Evolutionary conservation across 225 moss, liverwort and hornwort genomes (phyloP), one percentile per base, ranked within the genome.

Genomic region (Asterella californica): DNA sequence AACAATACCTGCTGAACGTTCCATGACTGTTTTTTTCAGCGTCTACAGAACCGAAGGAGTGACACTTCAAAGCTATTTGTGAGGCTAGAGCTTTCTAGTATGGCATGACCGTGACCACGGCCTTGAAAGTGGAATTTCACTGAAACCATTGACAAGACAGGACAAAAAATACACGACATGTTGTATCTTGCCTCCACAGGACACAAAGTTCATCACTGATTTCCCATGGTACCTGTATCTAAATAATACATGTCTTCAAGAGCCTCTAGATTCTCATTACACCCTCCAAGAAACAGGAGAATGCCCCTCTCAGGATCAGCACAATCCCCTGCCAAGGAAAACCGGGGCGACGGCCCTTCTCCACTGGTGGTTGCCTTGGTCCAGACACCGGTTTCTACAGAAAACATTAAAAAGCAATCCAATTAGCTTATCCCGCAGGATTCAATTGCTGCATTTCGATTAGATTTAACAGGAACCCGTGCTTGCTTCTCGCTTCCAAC

Each of bases 201-300:
- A 48, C 48, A 48, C 48, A 52, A 52, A 52, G 52, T 17, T 17
- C 5, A 52, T 10, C 10, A 29, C 73, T 47, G 45, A 50, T 49
- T 15, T 29, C 36, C 12, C 10, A 66, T 12, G 34, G 29, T 91
- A 95, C 95, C 91, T 89, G 94, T 91, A 72, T 97, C 93, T 66
- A 97, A 88, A 74, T 93, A 94, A 79, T 92, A 94, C 94, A 97
- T 93, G 81, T 97, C 96, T 81, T 94, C 96, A 53, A 94, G 85
- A 67, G 94, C 94, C 84, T 97, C 96, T 88, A 94, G 75, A 70
- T 94, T 93, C 82, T 97, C 94, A 73, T 97, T 97, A 82, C 94
- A 97, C 34, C 96, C 94, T 52, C 94, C 96, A 82, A 97, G 87
- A 57, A 97, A 97, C 22, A 97, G 65, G 34, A 96, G 89, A 81